Conservation (phyloP, 2,329 filamentous ascomycete genomes). For the Talaromyces sp. region DNA sequence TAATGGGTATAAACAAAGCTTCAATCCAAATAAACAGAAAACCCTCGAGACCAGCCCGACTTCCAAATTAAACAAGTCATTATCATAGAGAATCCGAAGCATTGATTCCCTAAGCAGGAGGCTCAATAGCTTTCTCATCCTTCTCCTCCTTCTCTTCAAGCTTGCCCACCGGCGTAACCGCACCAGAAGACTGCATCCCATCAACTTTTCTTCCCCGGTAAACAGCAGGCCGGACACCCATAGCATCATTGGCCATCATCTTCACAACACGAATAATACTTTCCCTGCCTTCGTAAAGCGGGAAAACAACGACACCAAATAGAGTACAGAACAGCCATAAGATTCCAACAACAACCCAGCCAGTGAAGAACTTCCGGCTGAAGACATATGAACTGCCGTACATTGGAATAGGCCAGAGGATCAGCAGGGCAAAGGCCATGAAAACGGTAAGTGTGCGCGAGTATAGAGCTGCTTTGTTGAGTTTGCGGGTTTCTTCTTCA, state of each 20-base stretch:
- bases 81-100: slow-evolving; percentile 5
- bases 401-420: slow-evolving; percentile 92
- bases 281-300: slow-evolving; percentile 74
- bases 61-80: not conserved
- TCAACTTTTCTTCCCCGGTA: slow-evolving; percentile 42
- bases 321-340: slow-evolving; percentile 77
- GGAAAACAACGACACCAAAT: slow-evolving; percentile 76
- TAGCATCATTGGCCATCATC: slow-evolving; percentile 64
- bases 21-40: not conserved
- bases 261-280: slow-evolving; percentile 66
- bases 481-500: slow-evolving; percentile 51
- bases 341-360: slow-evolving; percentile 76
- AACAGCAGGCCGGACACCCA: slow-evolving; percentile 38
- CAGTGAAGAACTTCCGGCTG: slow-evolving; percentile 78
- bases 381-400: slow-evolving; percentile 83
- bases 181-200: slow-evolving; percentile 46
- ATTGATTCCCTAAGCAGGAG: slow-evolving; percentile 3
- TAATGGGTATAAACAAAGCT: not conserved
- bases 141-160: slow-evolving; percentile 36
- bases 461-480: slow-evolving; percentile 58
- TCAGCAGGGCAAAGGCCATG: slow-evolving; percentile 70
- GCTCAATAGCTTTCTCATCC: slow-evolving; percentile 19
- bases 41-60: not conserved
- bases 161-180: slow-evolving; percentile 53
- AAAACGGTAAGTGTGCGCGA: slow-evolving; percentile 61